Conservation (phyloP, 2,329 filamentous ascomycete species). For the Aspergillus caelatus region DNA sequence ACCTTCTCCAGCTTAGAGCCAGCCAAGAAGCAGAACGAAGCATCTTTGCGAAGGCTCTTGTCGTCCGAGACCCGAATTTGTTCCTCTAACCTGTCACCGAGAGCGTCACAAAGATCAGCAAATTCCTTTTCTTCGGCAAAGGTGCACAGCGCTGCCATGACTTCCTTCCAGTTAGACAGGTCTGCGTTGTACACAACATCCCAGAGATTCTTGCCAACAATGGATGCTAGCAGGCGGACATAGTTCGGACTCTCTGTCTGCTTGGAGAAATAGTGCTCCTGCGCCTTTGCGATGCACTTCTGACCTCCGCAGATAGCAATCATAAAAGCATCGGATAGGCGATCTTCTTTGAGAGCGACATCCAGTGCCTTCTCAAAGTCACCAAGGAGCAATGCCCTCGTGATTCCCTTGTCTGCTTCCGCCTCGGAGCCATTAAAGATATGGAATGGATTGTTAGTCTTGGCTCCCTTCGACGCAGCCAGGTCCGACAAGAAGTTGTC, state of each 20-base stretch:
- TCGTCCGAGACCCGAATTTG: constrained; percentile 59
- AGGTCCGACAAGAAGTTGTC: constrained; percentile 88
- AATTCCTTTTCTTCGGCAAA: constrained; percentile 92
- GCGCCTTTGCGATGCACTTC: constrained; percentile 90
- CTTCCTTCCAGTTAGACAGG: constrained; percentile 91
- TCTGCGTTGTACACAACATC: constrained; percentile 97
- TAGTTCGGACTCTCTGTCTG: constrained; percentile 87
- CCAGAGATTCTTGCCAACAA: constrained; percentile 96
- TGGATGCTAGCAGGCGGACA: constrained; percentile 82
- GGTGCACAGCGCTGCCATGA: constrained; percentile 93
- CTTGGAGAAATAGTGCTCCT: constrained; percentile 84
- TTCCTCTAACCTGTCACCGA: constrained; percentile 88
- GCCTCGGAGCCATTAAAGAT: constrained; percentile 84
- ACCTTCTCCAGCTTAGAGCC: constrained; percentile 98
- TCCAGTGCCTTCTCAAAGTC: constrained; percentile 89
- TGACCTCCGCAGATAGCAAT: constrained; percentile 96
- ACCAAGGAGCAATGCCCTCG: constrained; percentile 83
- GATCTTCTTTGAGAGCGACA: constrained; percentile 82
- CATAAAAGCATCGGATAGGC: constrained; percentile 95
- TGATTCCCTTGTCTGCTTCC: constrained; percentile 81
- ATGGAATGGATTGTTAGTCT: constrained; percentile 92
- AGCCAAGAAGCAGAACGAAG: constrained; percentile 93
- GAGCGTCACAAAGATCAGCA: constrained; percentile 88
- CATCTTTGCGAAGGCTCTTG: constrained; percentile 71
- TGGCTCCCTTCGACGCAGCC: constrained; percentile 84